Evolutionary conservation across 2,329 filamentous ascomycete species (phyloP).

Genomic region (Beauveria asiatica): DNA sequence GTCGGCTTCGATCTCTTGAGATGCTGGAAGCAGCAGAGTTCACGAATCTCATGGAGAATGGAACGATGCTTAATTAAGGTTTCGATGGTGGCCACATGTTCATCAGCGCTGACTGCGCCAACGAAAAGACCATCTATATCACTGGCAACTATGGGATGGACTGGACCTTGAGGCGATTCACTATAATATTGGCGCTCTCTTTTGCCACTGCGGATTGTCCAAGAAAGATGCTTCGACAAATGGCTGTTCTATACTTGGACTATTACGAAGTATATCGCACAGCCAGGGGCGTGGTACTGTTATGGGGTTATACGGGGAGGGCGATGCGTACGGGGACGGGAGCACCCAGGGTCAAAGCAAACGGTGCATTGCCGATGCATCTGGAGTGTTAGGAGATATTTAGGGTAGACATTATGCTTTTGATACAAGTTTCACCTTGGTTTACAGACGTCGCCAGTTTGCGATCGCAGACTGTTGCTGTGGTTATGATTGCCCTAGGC

Average conservation of each 20-base stretch:
- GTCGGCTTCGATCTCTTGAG: background rate
- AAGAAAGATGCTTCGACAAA: too few relatives aligned
- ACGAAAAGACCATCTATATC: background rate
- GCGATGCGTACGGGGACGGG: background rate
- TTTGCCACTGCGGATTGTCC: too few relatives aligned
- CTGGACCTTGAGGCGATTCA: too few relatives aligned
- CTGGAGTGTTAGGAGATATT: background rate
- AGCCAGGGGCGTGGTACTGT: background rate
- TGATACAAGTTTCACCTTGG: background rate
- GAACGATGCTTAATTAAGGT: background rate
- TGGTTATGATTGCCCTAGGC: background rate
- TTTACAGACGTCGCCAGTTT: background rate
- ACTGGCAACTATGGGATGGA: background rate
- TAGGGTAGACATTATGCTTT: background rate
- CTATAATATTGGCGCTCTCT: too few relatives aligned
- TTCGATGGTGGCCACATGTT: background rate
- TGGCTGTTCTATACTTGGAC: too few relatives aligned
- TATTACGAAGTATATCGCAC: too few relatives aligned
- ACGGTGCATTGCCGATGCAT: background rate
- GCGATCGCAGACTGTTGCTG: background rate
- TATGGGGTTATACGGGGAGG: background rate
- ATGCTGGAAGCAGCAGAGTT: background rate
- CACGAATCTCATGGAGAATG: background rate
- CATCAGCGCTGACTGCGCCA: background rate
- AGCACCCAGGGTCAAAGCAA: background rate